These are phyloP conservation scores for Mortierella sp. DNA, from an alignment of 371 early-diverging fungal species.

Conservation along the genomic window DNA sequence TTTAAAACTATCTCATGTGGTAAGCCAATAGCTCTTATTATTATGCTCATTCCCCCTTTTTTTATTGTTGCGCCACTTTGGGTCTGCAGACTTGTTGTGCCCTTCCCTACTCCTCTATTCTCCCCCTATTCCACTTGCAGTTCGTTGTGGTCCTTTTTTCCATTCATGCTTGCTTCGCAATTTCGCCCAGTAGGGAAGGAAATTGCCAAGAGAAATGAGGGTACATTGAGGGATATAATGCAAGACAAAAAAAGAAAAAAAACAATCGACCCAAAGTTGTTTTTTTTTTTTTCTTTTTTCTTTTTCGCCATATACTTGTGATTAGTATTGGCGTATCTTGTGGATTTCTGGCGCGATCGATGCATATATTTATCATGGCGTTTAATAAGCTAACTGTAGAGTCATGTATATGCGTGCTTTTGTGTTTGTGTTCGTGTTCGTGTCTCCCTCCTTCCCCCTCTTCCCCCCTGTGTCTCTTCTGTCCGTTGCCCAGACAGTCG, in stretches of 20 bases:
- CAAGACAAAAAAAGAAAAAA: no score
- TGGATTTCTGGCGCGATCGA: no score
- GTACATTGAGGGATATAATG: no score
- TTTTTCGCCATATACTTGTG: not conserved
- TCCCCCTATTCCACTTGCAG: no score
- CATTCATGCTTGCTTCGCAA: no score
- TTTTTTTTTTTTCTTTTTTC: not conserved
- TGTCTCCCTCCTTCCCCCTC: no score
- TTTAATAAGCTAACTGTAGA: not conserved
- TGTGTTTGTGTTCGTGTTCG: no score
- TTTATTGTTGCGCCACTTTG: not conserved
- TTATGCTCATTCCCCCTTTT: not conserved
- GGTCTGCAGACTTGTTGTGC: not conserved
- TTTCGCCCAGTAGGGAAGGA: no score
- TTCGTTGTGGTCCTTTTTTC: no score
- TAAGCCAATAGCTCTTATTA: conserved; percentile 5
- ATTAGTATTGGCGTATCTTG: not conserved
- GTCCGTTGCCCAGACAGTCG: no score
- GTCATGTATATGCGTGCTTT: not conserved
- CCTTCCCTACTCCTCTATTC: not conserved
- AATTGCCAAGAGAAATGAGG: no score
- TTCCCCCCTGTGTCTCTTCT: not conserved
- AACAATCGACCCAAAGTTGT: no score
- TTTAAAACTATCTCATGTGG: conserved; percentile 33
- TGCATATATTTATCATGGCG: not conserved